Evolutionary conservation across 169 alveolate species (phyloP), one percentile per base, ranked within the genome.

Genomic region (Plasmodium gallinaceum): DNA sequence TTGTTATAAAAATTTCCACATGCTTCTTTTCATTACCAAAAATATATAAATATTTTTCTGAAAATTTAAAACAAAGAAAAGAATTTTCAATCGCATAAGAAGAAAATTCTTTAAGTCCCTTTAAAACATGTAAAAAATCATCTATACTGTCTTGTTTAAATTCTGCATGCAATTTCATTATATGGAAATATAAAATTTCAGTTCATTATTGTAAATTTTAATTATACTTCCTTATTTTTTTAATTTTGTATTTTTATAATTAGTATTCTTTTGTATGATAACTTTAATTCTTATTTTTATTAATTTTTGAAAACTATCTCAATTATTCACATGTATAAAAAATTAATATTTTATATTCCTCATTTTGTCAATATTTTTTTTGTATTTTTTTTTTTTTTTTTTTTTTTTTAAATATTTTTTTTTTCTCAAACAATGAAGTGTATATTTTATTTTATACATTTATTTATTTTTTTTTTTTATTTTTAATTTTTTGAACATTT

Each of bases 1-100:
- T 80, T 37, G 66, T 80, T 80, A 80, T 80, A 66, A 80, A 80
- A 66, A 80, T 80, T 58, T 80, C 90, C n/a, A 80, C 90, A 60
- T 68, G 72, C n/a, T 69, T 80, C 52, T 80, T 80, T 68, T 80
- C 90, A 61, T 68, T 80, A 20, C 90, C 83, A 80, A 80, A 80
- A 18, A 80, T 80, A 43, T 39, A 80, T 62, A 80, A 48, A 26
- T 80, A 68, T 80, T 80, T 80, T 37, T 80, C 90, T 20, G 90
- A 80, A 71, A 80, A 80, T 45, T 80, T 80, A 37, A 80, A 80
- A 48, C 90, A 80, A 24, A 80, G 43, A 71, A 80, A 80, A 10
- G 90, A 68, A 46, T 45, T 80, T 16, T 68, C 90, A 42, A 62
- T 39, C 24, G 83, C 80, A 68, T 66, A 80, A 26, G 90, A 80